Conservation (phyloP, 768 basidiomycete species). For the Termitomyces sp. region DNA sequence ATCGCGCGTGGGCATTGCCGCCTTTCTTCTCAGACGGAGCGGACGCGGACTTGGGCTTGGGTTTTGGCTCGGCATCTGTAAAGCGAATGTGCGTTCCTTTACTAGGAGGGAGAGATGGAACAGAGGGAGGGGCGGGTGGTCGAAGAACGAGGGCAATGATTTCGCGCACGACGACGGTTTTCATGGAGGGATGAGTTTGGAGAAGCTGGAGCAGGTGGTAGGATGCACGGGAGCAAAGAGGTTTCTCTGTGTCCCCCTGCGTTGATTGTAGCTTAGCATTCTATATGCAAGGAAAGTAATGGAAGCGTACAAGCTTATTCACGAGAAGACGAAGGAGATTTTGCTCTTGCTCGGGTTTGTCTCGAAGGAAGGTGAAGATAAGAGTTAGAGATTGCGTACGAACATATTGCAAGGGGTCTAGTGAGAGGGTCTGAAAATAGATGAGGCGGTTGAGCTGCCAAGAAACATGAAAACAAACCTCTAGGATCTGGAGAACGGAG, state of each 20-base stretch:
- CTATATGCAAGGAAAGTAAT: neutral
- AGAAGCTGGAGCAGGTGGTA: conserved; percentile 87
- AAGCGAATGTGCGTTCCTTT: conserved; percentile 54
- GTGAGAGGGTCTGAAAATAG: conserved; percentile 59
- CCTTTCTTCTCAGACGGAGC: conserved; percentile 36
- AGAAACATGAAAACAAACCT: conserved; percentile 38
- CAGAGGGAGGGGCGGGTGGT: conserved; percentile 41
- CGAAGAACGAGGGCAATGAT: conserved; percentile 76
- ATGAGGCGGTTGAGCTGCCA: conserved; percentile 1
- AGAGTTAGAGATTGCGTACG: conserved; percentile 81
- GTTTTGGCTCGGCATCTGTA: conserved; percentile 33
- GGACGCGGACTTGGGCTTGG: conserved; percentile 27
- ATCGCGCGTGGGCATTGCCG: conserved; percentile 73
- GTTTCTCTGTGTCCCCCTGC: conserved; percentile 87
- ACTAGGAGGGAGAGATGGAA: conserved; percentile 33
- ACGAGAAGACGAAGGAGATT: conserved; percentile 90
- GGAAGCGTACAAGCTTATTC: conserved; percentile 78
- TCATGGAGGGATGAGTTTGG: conserved; percentile 93
- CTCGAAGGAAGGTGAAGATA: conserved; percentile 75
- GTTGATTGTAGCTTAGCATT: neutral
- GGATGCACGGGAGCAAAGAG: conserved; percentile 86
- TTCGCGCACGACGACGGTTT: conserved; percentile 84
- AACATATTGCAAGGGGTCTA: conserved; percentile 86
- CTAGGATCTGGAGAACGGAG: conserved; percentile 83
- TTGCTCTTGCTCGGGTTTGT: conserved; percentile 96